These are phyloP conservation scores for Babesia bovis DNA, from an alignment of 169 alveolate genomes.

Conservation along the genomic window DNA sequence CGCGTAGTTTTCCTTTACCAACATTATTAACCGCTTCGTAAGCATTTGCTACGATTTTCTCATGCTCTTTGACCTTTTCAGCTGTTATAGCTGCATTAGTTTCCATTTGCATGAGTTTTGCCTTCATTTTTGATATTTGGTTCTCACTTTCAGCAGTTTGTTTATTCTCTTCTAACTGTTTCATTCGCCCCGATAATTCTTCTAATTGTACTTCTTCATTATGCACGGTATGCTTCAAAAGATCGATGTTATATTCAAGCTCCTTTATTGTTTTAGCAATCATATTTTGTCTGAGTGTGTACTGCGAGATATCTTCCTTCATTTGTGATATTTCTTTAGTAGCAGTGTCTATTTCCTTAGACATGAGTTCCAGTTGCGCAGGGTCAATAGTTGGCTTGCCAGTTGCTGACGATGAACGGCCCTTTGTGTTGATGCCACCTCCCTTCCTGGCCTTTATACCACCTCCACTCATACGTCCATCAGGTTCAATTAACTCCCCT, in stretches of 20 bases:
- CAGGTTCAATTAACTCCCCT: constrained; percentile 91
- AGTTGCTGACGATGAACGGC: neutral
- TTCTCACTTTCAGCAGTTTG: neutral
- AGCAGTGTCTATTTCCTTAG: constrained; percentile 9
- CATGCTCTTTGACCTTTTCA: constrained; percentile 20
- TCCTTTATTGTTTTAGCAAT: constrained; percentile 9
- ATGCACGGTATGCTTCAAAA: constrained; percentile 13
- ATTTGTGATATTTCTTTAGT: neutral
- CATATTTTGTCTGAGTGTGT: neutral
- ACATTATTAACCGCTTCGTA: constrained; percentile 50
- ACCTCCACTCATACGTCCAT: constrained; percentile 93
- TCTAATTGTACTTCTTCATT: constrained; percentile 35
- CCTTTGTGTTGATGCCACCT: constrained; percentile 24
- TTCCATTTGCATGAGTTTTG: constrained; percentile 6
- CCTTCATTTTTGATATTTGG: neutral
- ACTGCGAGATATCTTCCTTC: constrained; percentile 11
- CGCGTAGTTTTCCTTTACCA: constrained; percentile 70
- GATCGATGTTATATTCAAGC: constrained; percentile 20
- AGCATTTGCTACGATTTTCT: constrained; percentile 39
- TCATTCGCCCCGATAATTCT: neutral
- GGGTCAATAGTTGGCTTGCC: neutral
- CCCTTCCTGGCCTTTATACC: constrained; percentile 55
- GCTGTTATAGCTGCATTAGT: neutral
- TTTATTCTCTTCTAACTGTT: neutral
- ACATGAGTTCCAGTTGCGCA: constrained; percentile 3